Percentiles rank a stretch among this genome's conserved stretches.
These are phyloP conservation scores for Leccinum obscurum DNA, from an alignment of 768 basidiomycete species.

Conservation along the genomic window DNA sequence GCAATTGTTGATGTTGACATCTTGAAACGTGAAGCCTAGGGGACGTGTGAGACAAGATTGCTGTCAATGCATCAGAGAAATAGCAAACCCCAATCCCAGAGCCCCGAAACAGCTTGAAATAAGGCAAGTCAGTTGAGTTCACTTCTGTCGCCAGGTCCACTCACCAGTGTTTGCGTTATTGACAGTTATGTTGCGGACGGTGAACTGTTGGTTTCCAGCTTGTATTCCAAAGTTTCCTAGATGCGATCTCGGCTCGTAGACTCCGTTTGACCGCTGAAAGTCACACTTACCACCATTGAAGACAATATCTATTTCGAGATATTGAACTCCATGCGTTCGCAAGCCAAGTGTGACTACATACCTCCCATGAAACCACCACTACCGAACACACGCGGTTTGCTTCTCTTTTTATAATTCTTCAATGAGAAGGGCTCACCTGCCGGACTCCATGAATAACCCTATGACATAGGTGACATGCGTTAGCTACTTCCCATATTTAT, in stretches of 20 bases:
- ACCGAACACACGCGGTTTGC: background rate
- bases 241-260: background rate
- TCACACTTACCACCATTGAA: slow-evolving; percentile 40
- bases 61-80: background rate
- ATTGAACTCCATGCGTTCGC: background rate
- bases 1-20: slow-evolving; percentile 46
- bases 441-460: slow-evolving; percentile 77
- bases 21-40: slow-evolving; percentile 53
- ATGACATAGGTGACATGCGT: background rate
- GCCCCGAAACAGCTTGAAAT: slow-evolving; percentile 27
- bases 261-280: background rate
- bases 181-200: slow-evolving; percentile 60
- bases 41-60: slow-evolving; percentile 2
- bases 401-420: background rate
- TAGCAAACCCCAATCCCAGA: slow-evolving; percentile 45
- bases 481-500: background rate
- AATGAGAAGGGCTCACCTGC: slow-evolving; percentile 36
- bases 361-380: slow-evolving; percentile 56
- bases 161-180: slow-evolving; percentile 45
- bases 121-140: background rate
- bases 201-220: slow-evolving; percentile 81
- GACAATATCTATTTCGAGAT: slow-evolving; percentile 33
- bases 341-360: slow-evolving; percentile 26
- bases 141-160: background rate
- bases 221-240: slow-evolving; percentile 58